Evolutionary conservation across 306 rosid genomes (phyloP).

Genomic region (Cucurbita ficifolia): DNA sequence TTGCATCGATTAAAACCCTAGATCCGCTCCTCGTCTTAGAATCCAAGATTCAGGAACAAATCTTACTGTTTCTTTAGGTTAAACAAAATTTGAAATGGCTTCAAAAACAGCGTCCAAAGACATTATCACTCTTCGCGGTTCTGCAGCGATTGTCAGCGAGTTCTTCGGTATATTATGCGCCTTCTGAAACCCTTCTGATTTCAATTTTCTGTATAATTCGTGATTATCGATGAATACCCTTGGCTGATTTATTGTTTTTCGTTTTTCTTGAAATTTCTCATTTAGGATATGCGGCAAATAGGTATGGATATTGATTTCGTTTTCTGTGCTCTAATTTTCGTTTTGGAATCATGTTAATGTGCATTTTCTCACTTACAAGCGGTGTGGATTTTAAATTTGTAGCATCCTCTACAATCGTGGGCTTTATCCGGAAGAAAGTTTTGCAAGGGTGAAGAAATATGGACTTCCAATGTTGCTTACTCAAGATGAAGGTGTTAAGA

Average conservation of each 20-base stretch:
- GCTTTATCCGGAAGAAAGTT: slow-evolving; percentile 93
- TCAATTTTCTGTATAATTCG: neutral
- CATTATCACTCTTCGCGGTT: slow-evolving; percentile 91
- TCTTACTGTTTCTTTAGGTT: neutral
- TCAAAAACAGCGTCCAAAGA: slow-evolving; percentile 65
- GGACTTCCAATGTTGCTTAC: slow-evolving; percentile 96
- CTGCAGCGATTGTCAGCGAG: slow-evolving; percentile 95
- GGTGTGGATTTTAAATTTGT: neutral
- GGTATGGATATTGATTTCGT: slow-evolving; percentile 25
- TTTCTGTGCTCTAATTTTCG: neutral
- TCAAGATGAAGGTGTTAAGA: slow-evolving; percentile 77
- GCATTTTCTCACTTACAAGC: neutral
- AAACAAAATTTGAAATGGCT: slow-evolving; percentile 28
- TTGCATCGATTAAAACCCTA: neutral
- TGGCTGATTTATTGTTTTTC: slow-evolving; percentile 8
- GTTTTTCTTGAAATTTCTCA: neutral
- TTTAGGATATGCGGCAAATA: slow-evolving; percentile 94
- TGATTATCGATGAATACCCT: neutral
- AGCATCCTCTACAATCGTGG: slow-evolving; percentile 83
- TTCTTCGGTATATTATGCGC: slow-evolving; percentile 47
- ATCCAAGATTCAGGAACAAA: neutral
- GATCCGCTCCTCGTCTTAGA: neutral
- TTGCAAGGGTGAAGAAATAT: slow-evolving; percentile 82
- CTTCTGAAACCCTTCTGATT: neutral
- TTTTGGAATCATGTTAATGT: neutral